Evolutionary conservation across 495 filamentous ascomycete species (phyloP).

Genomic region (Aspergillus bertholletiae): DNA sequence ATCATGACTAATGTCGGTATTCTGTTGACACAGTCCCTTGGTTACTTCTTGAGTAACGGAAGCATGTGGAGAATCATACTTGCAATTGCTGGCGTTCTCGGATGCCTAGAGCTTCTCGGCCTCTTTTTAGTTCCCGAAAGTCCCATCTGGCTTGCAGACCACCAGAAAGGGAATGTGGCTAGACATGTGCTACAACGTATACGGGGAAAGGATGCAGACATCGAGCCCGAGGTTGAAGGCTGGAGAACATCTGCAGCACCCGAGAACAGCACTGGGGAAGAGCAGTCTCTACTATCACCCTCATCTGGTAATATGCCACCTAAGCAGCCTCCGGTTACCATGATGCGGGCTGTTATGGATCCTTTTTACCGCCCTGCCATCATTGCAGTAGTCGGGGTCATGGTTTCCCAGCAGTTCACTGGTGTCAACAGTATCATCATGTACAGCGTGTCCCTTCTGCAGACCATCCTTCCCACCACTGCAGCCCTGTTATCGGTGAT

Average conservation of each 20-base stretch:
- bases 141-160: conserved; percentile 76
- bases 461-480: conserved; percentile 68
- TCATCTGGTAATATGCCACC: conserved; percentile 23
- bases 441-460: conserved; percentile 90
- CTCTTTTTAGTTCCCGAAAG: conserved; percentile 76
- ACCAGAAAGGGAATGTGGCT: conserved; percentile 58
- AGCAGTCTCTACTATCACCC: conserved; percentile 44
- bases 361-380: conserved; percentile 70
- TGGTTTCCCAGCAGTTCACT: conserved; percentile 88
- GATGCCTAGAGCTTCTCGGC: conserved; percentile 58
- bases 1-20: conserved; percentile 95
- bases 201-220: conserved; percentile 62
- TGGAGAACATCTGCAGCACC: conserved; percentile 50
- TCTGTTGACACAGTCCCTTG: conserved; percentile 74
- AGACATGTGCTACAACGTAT: conserved; percentile 67
- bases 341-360: conserved; percentile 61
- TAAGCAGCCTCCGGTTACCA: conserved; percentile 53
- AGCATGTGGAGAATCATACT: conserved; percentile 82
- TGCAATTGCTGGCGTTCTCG: conserved; percentile 66
- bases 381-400: conserved; percentile 81
- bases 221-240: conserved; percentile 67
- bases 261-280: conserved; percentile 43
- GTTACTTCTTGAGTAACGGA: conserved; percentile 78
- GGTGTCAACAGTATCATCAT: conserved; percentile 97
- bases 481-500: conserved; percentile 78